A percentile compares a stretch with the other conserved stretches of the same genome.
These are phyloP conservation scores for Yamadazyma triangularis DNA, from an alignment of 1,139 yeast species.

Conservation along the genomic window DNA sequence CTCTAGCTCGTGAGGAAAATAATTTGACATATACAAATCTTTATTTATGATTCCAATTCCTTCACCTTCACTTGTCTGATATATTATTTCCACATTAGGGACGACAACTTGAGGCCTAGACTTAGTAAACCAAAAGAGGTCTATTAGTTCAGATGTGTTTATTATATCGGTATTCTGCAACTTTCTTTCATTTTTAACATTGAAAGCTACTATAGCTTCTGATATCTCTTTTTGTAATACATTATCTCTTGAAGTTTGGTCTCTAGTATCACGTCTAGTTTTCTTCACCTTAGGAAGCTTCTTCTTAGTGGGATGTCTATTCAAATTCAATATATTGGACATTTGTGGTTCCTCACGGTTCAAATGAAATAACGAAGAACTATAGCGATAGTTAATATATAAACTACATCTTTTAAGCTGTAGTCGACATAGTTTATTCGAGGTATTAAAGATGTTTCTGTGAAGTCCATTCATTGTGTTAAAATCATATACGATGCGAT, in stretches of 20 bases:
- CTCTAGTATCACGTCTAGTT: slow-evolving; percentile 26
- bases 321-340: too few relatives aligned
- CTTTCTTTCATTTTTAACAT: slow-evolving; percentile 2
- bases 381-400: too few relatives aligned
- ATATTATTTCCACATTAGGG: slow-evolving; percentile 20
- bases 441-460: too few relatives aligned
- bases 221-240: slow-evolving; percentile 20
- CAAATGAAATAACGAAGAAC: too few relatives aligned
- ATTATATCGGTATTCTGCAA: slow-evolving; percentile 14
- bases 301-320: too few relatives aligned
- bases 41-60: slow-evolving; percentile 35
- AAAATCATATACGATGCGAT: too few relatives aligned
- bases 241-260: slow-evolving; percentile 22
- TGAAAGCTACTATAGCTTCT: slow-evolving; percentile 16
- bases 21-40: slow-evolving; percentile 16
- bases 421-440: too few relatives aligned
- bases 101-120: slow-evolving; percentile 18
- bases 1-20: slow-evolving; percentile 10
- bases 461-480: too few relatives aligned
- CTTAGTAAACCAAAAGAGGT: slow-evolving; percentile 20
- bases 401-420: too few relatives aligned
- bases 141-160: slow-evolving; percentile 24
- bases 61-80: slow-evolving; percentile 32
- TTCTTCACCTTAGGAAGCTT: slow-evolving; percentile 4
- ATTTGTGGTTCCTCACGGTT: too few relatives aligned